Evolutionary conservation across 768 basidiomycete species (phyloP).

Genomic region (Trametes elegans): DNA sequence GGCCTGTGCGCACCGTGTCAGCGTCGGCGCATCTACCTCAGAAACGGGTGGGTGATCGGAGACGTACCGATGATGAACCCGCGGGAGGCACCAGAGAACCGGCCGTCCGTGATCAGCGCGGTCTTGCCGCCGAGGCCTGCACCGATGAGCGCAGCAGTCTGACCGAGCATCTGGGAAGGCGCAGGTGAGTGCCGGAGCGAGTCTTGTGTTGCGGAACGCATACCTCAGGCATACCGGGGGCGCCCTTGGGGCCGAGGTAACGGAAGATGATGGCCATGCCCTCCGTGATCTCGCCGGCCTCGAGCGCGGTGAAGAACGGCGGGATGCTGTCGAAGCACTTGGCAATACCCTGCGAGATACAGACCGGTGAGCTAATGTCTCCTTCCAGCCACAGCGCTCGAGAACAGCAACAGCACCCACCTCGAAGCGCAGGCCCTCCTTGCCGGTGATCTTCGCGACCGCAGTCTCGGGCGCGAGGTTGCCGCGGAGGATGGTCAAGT

Average conservation of each 20-base stretch:
- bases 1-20: constrained; percentile 38
- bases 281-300: constrained; percentile 68
- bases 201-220: not conserved
- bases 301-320: constrained; percentile 71
- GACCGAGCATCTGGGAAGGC: constrained; percentile 50
- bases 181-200: not conserved
- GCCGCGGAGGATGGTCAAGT: constrained; percentile 85
- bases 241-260: constrained; percentile 88
- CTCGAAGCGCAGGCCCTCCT: constrained; percentile 85
- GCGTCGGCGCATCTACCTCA: too few species aligned
- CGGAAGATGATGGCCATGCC: constrained; percentile 81
- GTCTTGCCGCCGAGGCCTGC: constrained; percentile 78
- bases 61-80: constrained; percentile 57
- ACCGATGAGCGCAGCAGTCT: constrained; percentile 82
- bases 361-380: not conserved
- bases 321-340: constrained; percentile 76
- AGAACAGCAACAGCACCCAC: constrained; percentile 33
- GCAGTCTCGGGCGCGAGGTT: constrained; percentile 84
- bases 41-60: not conserved
- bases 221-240: constrained; percentile 90
- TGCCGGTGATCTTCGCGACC: constrained; percentile 92
- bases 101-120: constrained; percentile 84
- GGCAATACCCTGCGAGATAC: constrained; percentile 54
- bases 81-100: constrained; percentile 81
- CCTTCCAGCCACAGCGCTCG: too few species aligned